phyloP scores from a whole-genome alignment of 768 basidiomycete species.

The Termitomyces sp. region DNA sequence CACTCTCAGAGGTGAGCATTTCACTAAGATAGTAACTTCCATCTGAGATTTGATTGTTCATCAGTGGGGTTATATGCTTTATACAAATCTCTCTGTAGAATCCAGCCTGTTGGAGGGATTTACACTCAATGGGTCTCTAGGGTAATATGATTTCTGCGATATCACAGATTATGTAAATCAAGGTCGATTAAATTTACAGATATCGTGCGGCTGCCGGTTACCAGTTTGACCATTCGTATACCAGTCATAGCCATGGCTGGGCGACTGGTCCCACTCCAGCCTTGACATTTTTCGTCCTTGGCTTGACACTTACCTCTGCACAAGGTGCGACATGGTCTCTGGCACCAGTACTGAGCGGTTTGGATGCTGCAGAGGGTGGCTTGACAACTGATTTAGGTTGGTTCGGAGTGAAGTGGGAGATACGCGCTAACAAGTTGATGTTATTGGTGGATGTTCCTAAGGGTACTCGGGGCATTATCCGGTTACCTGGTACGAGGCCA shows the following conservation, averaged over 20 bases:
- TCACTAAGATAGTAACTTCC: not conserved
- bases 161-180: not conserved
- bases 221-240: conserved; percentile 42
- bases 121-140: conserved; percentile 42
- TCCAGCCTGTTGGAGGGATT: conserved; percentile 44
- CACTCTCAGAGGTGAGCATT: conserved; percentile 11
- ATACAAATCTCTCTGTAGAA: conserved; percentile 36
- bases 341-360: conserved; percentile 39
- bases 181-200: conserved; percentile 13
- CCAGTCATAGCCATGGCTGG: conserved; percentile 47
- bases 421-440: conserved; percentile 13
- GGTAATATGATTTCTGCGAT: conserved; percentile 21
- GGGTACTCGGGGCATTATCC: conserved; percentile 23
- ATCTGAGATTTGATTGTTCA: not conserved
- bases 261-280: conserved; percentile 46
- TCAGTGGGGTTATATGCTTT: conserved; percentile 50
- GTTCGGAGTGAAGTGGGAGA: conserved; percentile 39
- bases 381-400: conserved; percentile 42
- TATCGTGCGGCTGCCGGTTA: conserved; percentile 44
- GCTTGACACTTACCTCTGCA: conserved; percentile 36
- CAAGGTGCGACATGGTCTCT: conserved; percentile 40
- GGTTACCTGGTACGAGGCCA: conserved; percentile 21
- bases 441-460: conserved; percentile 21
- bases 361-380: conserved; percentile 38
- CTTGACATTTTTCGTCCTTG: conserved; percentile 43